A percentile compares a stretch with the other conserved stretches of the same genome.
phyloP scores from a whole-genome alignment of 2,329 filamentous ascomycete genomes.

The Gyromitra esculenta region DNA sequence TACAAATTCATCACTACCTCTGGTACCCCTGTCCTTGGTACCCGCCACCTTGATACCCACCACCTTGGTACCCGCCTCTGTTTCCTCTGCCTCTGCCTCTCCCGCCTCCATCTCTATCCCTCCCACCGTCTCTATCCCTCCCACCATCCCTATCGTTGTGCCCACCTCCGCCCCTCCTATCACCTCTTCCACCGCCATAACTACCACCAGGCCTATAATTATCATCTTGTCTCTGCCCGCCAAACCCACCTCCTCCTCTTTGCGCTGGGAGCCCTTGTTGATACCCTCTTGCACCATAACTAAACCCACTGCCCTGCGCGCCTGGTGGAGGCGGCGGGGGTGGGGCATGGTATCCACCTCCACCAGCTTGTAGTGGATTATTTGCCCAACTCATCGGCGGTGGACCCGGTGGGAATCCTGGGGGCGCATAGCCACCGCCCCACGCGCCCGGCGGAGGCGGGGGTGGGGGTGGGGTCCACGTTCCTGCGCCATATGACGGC shows the following conservation, averaged over 20 bases:
- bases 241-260: conserved; percentile 54
- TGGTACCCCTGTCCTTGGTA: conserved; percentile 34
- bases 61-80: conserved; percentile 56
- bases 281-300: conserved; percentile 39
- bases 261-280: conserved; percentile 34
- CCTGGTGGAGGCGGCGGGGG: conserved; percentile 26
- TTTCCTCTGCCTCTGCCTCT: conserved; percentile 45
- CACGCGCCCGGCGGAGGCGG: conserved; percentile 37
- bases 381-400: conserved; percentile 40
- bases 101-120: conserved; percentile 50
- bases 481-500: conserved; percentile 41
- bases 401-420: conserved; percentile 11
- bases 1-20: background rate
- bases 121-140: conserved; percentile 54
- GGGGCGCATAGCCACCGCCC: conserved; percentile 2
- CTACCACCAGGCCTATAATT: conserved; percentile 45
- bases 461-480: conserved; percentile 43
- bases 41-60: conserved; percentile 8
- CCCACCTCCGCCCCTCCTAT: conserved; percentile 44
- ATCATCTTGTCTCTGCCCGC: conserved; percentile 54
- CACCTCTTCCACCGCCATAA: conserved; percentile 43
- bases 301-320: conserved; percentile 42
- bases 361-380: conserved; percentile 35
- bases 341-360: conserved; percentile 48
- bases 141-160: conserved; percentile 56